Base-by-base conservation (phyloP, 2,329 filamentous ascomycete genomes). In the Xylariaceae sp. region DNA sequence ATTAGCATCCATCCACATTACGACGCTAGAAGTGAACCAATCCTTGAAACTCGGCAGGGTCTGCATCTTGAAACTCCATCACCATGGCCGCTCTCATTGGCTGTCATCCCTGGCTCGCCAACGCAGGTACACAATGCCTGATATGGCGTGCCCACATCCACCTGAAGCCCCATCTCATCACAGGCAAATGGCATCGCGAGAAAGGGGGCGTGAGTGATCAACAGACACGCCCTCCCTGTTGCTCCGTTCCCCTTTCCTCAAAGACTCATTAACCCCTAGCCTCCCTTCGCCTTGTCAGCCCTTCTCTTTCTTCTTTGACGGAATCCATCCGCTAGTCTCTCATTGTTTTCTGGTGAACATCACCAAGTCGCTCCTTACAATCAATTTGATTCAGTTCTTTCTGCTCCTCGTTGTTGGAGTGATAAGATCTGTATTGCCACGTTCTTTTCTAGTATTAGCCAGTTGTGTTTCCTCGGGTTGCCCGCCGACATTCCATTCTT, bases 321-420 rank as follows among this genome's bases (percentile, higher is more conserved):
- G 50, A 59, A 61, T 55, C 58, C 53, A 52, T 50, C 48, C 45
- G 47, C 51, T 25, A 48, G 52, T 56, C 56, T 53, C 48, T 62
- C 60, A 55, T 64, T 63, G 55, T 60, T n/a, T n/a, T 52, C 52
- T 44, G 61, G 59, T 62, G 58, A 53, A 56, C 53, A 39, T 29
- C 60, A 58, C 60, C 57, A 56, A 53, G 56, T 50, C 61, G 53
- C 56, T 64, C 61, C 42, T 61, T 63, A 55, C 50, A 52, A 49
- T 41, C 32, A 41, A 19, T 48, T 36, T 33, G 51, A 44, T 44
- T 48, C 47, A 41, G 35, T 33, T 47, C 21, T 14, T 21, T 35
- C n/a, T n/a, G n/a, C 37, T 40, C 45, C 47, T 49, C 44, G 47
- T 55, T 56, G 40, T 54, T 42, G 8, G 23, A 44, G 35, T 38